phyloP scores from a whole-genome alignment of 345 rosid genomes.

The Salix caprea region DNA sequence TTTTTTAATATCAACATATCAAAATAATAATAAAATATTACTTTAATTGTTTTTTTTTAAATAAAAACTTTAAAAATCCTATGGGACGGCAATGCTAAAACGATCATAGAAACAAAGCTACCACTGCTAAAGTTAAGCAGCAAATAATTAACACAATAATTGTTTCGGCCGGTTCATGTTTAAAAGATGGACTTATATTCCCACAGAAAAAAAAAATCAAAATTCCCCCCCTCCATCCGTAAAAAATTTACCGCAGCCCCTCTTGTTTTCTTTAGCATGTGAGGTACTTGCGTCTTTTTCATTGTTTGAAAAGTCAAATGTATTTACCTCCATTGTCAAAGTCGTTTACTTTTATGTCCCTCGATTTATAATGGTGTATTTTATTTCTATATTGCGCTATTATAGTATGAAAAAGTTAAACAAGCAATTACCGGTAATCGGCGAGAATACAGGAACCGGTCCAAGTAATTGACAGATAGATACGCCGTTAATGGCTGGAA shows the following conservation, averaged over 20 bases:
- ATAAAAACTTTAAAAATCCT: not conserved
- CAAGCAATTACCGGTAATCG: constrained; percentile 60
- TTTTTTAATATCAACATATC: no score
- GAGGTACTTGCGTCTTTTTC: constrained; percentile 25
- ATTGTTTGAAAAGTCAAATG: constrained; percentile 43
- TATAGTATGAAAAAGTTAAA: not conserved
- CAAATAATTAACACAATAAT: not conserved
- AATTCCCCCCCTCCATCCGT: not conserved
- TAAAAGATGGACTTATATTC: not conserved
- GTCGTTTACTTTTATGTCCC: constrained; percentile 12
- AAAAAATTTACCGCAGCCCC: not conserved
- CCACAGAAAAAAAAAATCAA: not conserved
- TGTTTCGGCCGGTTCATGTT: constrained; percentile 9
- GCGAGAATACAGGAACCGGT: constrained; percentile 74
- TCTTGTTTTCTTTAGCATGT: not conserved
- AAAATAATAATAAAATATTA: no score
- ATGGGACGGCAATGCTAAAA: not conserved
- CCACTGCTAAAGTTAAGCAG: not conserved
- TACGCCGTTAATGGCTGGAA: constrained; percentile 93
- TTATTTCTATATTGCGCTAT: not conserved
- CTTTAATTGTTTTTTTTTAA: not conserved
- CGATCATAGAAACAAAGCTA: not conserved
- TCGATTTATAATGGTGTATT: not conserved
- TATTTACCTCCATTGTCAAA: constrained; percentile 19
- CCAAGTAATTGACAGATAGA: constrained; percentile 92